A percentile compares a stretch with the other conserved stretches of the same genome.
Evolutionary conservation across 2,329 filamentous ascomycete species (phyloP).

Genomic region (Neonectria sp.): DNA sequence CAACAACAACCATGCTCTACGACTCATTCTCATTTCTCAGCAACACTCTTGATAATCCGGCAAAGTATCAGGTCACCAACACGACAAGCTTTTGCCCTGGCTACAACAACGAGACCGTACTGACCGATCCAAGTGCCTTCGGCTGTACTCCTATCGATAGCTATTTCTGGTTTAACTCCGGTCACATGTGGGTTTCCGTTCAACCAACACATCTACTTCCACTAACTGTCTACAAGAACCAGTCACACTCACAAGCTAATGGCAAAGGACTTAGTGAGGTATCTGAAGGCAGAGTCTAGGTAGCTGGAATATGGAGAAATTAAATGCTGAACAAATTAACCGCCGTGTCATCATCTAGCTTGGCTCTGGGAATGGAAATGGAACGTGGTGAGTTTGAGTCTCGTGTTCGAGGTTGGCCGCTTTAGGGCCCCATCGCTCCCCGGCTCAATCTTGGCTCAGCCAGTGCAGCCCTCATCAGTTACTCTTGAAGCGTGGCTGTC

Average conservation of each 20-base stretch:
- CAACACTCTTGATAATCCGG: slow-evolving; percentile 18
- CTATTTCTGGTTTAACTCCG: slow-evolving; percentile 29
- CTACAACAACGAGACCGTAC: not conserved
- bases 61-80: slow-evolving; percentile 15
- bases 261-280: slow-evolving; percentile 6
- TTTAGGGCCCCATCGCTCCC: too few relatives aligned
- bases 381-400: too few relatives aligned
- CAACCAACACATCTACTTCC: too few relatives aligned
- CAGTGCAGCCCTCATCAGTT: too few relatives aligned
- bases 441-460: too few relatives aligned
- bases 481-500: too few relatives aligned
- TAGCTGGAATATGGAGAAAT: not conserved
- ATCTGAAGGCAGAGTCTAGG: not conserved
- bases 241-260: slow-evolving; percentile 21
- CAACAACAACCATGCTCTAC: slow-evolving; percentile 22
- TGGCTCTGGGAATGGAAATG: too few relatives aligned
- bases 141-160: slow-evolving; percentile 8
- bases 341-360: too few relatives aligned
- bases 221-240: not conserved
- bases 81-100: slow-evolving; percentile 21
- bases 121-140: slow-evolving; percentile 10
- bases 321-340: too few relatives aligned
- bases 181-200: slow-evolving; percentile 22
- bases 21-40: slow-evolving; percentile 24
- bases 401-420: too few relatives aligned